Base-by-base conservation (phyloP, 495 filamentous ascomycete species). In the Umbilicaria muhlenbergii region DNA sequence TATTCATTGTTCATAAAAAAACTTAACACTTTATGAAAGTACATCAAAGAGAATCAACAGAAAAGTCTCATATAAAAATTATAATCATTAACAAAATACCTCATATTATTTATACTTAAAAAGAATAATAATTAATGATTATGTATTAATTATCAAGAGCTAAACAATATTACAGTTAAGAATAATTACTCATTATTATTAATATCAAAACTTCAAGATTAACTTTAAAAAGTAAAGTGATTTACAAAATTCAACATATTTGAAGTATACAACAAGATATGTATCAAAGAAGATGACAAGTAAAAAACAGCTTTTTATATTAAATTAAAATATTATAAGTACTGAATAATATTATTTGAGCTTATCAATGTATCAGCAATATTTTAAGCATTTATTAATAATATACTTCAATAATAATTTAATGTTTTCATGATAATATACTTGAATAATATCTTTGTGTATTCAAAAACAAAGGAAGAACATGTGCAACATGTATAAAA, bases 241-340 rank as follows among this genome's bases (percentile, higher is more conserved):
- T 60, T 49, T 42, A 51, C 31, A 12, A 58, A 60, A 33, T 49
- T 58, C 38, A 42, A 62, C 41, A 49, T 57, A n/a, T 36, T 3
- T 13, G 5, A 16, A 36, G 5, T 36, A 5, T 36, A 36, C 5
- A 21, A 21, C 19, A 21, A 5, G 5, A 21, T 21, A 21, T 21
- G 5, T 21, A 21, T 21, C 19, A 21, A 5, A 21, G 5, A 5
- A 21, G 5, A 21, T 2, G 5, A 21, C 2, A 2, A 21, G 19
- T 21, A 5, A 21, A 21, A 21, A 21, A 21, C 5, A 21, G 19
- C 5, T 5, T 21, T 21, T 21, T 21, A 21, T 5, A 21, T 5
- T 21, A 2, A 21, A 21, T 21, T 21, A 2, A 21, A 21, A 21
- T 21, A 21, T 21, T 21, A 21, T 21, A 21, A 21, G 19, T 21